A percentile compares a stretch with the other conserved stretches of the same genome.
These are phyloP conservation scores for Ascochyta clinopodiicola DNA, from an alignment of 2,329 filamentous ascomycete species.

Conservation along the genomic window DNA sequence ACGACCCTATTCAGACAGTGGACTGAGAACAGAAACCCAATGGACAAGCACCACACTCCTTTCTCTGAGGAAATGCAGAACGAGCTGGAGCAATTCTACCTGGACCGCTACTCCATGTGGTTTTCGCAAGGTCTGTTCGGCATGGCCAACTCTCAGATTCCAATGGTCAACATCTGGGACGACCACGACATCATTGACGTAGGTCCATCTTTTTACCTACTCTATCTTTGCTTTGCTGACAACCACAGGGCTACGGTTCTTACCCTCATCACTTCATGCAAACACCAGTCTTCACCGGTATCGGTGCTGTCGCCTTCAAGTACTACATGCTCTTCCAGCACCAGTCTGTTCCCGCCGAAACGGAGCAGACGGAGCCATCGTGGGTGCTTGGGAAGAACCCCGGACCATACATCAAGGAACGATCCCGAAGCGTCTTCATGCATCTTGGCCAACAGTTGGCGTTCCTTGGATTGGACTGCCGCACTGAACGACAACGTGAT, in stretches of 20 bases:
- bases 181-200: conserved; percentile 73
- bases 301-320: conserved; percentile 93
- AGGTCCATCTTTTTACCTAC: conserved; percentile 20
- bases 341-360: conserved; percentile 83
- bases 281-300: conserved; percentile 84
- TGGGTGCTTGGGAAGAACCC: conserved; percentile 82
- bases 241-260: conserved; percentile 78
- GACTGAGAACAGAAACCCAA: conserved; percentile 79
- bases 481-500: conserved; percentile 85
- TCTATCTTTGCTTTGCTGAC: conserved; percentile 61
- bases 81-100: conserved; percentile 86
- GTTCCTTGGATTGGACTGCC: conserved; percentile 86
- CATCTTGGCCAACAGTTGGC: conserved; percentile 78
- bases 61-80: conserved; percentile 84
- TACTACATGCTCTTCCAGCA: conserved; percentile 99
- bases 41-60: conserved; percentile 78
- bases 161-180: conserved; percentile 98
- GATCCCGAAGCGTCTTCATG: conserved; percentile 86
- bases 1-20: conserved; percentile 81
- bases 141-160: conserved; percentile 92
- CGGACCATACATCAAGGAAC: conserved; percentile 89
- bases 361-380: conserved; percentile 82
- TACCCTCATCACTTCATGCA: conserved; percentile 93
- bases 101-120: conserved; percentile 90
- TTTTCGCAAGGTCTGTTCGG: conserved; percentile 95